These are phyloP conservation scores for Flaveria floridana DNA, from an alignment of 140 eudicot genomes.

Conservation along the genomic window DNA sequence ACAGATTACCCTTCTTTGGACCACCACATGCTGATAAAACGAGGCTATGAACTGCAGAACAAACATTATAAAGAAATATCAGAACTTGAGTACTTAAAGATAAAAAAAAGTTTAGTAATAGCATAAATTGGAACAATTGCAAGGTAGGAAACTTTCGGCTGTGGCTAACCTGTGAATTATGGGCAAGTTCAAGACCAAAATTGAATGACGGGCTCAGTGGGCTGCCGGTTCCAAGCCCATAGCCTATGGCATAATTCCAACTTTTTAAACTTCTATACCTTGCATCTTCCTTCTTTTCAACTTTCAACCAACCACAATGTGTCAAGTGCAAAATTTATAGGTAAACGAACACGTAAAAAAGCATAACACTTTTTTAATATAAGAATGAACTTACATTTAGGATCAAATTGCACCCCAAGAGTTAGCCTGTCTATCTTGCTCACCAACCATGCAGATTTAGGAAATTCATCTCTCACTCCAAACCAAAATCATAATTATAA, in stretches of 20 bases:
- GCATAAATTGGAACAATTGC: conserved; percentile 2
- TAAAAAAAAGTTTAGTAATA: background rate
- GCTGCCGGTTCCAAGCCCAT: conserved; percentile 73
- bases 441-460: conserved; percentile 75
- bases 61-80: background rate
- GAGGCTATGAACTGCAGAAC: conserved; percentile 77
- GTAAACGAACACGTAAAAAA: background rate
- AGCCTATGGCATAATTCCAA: conserved; percentile 78
- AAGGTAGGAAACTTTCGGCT: background rate
- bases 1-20: conserved; percentile 70
- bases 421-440: conserved; percentile 76
- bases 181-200: conserved; percentile 79
- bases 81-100: background rate
- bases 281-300: conserved; percentile 49
- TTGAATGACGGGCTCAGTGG: conserved; percentile 85
- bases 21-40: conserved; percentile 79
- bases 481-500: conserved; percentile 10
- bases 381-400: conserved; percentile 46
- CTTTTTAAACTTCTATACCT: conserved; percentile 48
- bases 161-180: conserved; percentile 58
- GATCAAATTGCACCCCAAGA: conserved; percentile 72
- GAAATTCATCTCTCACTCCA: conserved; percentile 58
- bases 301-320: conserved; percentile 34
- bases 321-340: conserved; percentile 3
- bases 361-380: background rate